Evolutionary conservation across 345 rosid species (phyloP).

Genomic region (Combretum micranthum): DNA sequence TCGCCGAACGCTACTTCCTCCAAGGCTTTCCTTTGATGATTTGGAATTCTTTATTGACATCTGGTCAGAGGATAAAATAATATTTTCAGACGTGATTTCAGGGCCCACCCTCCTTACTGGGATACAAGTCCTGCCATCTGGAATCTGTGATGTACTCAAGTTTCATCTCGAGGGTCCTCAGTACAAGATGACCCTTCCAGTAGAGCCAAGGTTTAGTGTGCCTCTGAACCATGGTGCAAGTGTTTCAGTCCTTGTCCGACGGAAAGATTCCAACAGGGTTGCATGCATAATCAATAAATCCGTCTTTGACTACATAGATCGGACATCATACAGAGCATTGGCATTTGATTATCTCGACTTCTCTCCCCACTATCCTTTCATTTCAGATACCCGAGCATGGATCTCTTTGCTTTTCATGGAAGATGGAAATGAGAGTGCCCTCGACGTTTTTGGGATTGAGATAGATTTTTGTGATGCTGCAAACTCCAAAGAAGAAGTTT

Average conservation of each 20-base stretch:
- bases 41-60: constrained; percentile 83
- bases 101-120: constrained; percentile 60
- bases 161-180: constrained; percentile 42
- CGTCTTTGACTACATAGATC: constrained; percentile 65
- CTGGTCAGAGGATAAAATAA: constrained; percentile 61
- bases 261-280: constrained; percentile 63
- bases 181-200: constrained; percentile 72
- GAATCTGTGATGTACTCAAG: constrained; percentile 38
- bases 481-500: constrained; percentile 69
- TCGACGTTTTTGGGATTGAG: constrained; percentile 78
- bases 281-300: constrained; percentile 67
- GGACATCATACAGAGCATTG: constrained; percentile 53
- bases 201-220: constrained; percentile 59
- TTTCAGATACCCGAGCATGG: constrained; percentile 78
- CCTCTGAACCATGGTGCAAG: constrained; percentile 48
- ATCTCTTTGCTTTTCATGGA: constrained; percentile 75
- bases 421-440: constrained; percentile 42
- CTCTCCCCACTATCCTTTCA: constrained; percentile 74
- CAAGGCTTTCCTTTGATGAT: constrained; percentile 63
- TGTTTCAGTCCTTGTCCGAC: constrained; percentile 64
- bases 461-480: constrained; percentile 86
- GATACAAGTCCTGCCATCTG: constrained; percentile 40
- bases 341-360: constrained; percentile 81
- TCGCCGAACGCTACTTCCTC: constrained; percentile 51
- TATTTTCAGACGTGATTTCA: constrained; percentile 70